phyloP scores from a whole-genome alignment of 176 grass and related monocot species.

The Stipa capillata region DNA sequence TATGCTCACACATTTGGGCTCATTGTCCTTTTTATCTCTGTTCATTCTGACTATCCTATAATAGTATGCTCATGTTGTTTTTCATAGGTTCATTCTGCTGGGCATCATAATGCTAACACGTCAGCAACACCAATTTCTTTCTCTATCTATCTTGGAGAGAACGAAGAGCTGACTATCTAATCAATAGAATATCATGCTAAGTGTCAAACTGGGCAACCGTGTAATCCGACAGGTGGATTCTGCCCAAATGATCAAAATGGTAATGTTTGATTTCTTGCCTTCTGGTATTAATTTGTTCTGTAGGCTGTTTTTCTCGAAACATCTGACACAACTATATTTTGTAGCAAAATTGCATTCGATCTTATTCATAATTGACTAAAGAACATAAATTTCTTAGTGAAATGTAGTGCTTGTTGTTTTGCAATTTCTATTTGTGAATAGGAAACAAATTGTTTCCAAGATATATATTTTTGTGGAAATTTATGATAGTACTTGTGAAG shows the following conservation, averaged over 20 bases:
- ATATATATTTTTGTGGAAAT: no score
- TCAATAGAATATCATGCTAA: slow-evolving; percentile 8
- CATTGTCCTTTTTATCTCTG: neutral
- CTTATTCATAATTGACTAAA: no score
- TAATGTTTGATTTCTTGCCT: neutral
- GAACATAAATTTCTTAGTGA: no score
- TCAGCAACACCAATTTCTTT: slow-evolving; percentile 21
- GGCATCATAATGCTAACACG: neutral
- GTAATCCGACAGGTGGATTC: neutral
- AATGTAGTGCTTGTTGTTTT: no score
- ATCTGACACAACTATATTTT: neutral
- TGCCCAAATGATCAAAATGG: neutral
- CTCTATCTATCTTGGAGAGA: slow-evolving; percentile 30
- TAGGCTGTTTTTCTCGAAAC: neutral
- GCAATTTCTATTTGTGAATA: no score
- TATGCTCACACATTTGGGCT: neutral
- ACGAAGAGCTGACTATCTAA: slow-evolving; percentile 24
- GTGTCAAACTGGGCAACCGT: neutral
- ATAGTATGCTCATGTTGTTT: neutral
- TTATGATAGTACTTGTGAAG: no score
- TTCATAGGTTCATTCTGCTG: neutral
- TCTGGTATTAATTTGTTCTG: neutral
- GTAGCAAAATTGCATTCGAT: no score
- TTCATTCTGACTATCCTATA: neutral
- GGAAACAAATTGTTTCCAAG: no score